Conservation (phyloP, 331 rosid genomes). For the Prunus yedoensis region DNA sequence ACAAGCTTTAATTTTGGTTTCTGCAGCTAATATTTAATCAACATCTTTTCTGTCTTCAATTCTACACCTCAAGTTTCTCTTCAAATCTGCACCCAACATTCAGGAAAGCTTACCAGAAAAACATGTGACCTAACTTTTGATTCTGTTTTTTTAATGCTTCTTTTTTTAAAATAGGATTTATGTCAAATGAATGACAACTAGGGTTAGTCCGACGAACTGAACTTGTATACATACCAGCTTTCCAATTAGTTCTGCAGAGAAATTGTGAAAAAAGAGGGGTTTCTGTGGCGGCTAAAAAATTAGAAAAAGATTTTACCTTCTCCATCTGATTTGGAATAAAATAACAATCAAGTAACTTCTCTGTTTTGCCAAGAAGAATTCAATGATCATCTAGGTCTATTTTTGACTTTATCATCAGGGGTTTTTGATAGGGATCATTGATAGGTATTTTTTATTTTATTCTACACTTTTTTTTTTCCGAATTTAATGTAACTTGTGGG, state of each 20-base stretch:
- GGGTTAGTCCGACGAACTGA: conserved; percentile 30
- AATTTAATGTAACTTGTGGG: background rate
- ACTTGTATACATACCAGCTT: background rate
- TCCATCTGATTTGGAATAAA: background rate
- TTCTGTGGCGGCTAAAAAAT: too few relatives aligned
- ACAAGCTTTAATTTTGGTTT: background rate
- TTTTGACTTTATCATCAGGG: background rate
- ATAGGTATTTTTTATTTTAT: background rate
- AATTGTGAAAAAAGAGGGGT: background rate
- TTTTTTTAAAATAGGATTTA: background rate
- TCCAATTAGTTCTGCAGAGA: background rate
- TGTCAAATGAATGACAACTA: conserved; percentile 23
- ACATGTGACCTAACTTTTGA: background rate
- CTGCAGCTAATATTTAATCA: background rate
- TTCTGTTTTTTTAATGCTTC: background rate
- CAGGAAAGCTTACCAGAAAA: background rate
- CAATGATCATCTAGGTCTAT: conserved; percentile 3
- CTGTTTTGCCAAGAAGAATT: background rate
- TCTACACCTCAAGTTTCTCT: background rate
- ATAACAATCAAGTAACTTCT: background rate
- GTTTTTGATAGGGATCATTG: background rate
- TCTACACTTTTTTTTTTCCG: too few relatives aligned
- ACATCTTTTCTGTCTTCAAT: background rate
- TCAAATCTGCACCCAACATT: background rate
- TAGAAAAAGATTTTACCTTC: background rate